Base-by-base conservation (phyloP, 2,329 filamentous ascomycete genomes). In the Colletotrichum somersetense region DNA sequence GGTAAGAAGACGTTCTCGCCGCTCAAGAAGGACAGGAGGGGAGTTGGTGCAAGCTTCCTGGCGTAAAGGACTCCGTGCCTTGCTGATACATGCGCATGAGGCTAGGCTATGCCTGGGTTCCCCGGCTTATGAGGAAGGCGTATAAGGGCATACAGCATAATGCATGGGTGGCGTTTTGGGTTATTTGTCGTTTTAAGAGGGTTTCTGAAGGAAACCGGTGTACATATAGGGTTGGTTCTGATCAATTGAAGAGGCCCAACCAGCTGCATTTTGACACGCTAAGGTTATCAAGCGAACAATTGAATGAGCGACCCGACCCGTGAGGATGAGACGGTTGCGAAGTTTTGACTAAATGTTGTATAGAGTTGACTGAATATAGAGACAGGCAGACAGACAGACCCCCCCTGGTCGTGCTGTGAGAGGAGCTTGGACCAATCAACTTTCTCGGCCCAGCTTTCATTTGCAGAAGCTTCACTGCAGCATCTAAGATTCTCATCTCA, bases 11-110 rank as follows among this genome's bases (percentile, higher is more conserved):
- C 85, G 5, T 94, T 95, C 79, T 94, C 92, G 23, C 92, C 92
- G 10, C 81, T 95, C 71, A 95, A 95, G 83, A 88, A 88, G 78
- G 90, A 94, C 62, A 87, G 88, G 70, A 89, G 90, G 73, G 89
- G 89, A 42, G 86, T 89, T 4, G 85, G 86, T 72, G 89, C 89
- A 66, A 91, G 89, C 77, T 91, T 91, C 75, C 78, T 90, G 71
- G 86, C 82, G 66, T 88, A 76, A 75, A 42, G 38, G 20, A 30
- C 14, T 20, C 10, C 33, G 57, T 50, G 35, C 42, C 16, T 48
- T 52, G 33, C 48, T 2, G 5, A 52, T 52, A 62, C 20, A 26
- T 58, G 57, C 50, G 61, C 5, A 53, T 26, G 57, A 46, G 38
- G n/a, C 44, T 62, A 12, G 35, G 26, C 18, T 63, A 26, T 38